Base-by-base conservation (phyloP, 306 rosid species). In the Vigna trinervia region DNA sequence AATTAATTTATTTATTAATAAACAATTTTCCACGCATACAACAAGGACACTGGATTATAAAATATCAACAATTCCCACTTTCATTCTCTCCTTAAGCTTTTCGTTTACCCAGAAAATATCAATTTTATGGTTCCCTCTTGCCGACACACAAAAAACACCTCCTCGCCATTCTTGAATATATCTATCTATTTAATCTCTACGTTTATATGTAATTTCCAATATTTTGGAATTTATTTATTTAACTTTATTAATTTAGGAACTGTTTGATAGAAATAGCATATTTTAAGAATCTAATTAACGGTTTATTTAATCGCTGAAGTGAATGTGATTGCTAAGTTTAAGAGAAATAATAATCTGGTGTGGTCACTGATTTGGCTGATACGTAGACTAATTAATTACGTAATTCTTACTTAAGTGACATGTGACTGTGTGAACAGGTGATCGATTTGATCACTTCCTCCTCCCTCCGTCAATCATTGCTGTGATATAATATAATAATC, bases 121-220 rank as follows among this genome's bases (percentile, higher is more conserved):
- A 15, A 51, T 32, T 48, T 19, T 34, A n/a, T 61, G 75, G 32
- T 23, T 50, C 12, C 10, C 9, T 39, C 73, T 76, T 78, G 72
- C 89, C 87, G 85, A 86, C 85, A 70, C 63, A 19, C 7, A 17
- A 41, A 6, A 22, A 34, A 12, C 41, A 15, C 8, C 14, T 32
- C 36, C 5, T 32, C 1, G 1, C 6, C 36, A 34, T 5, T 34
- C 38, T 34, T 5, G 5, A 34, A 34, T 1, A 34, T 4, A 34
- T 34, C 7, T 34, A 34, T 34, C 4, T 4, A 34, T 34, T 5
- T 34, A 4, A 4, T 34, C 38, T 34, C 38, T 34, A 34, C 0
- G 0, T 34, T 34, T 34, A 34, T 4, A 36, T 6, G 1, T 6
- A 38, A 38, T 38, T 38, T 41, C 12, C 10, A 41, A 41, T 41